Percentiles rank a stretch among this genome's conserved stretches.
Evolutionary conservation across 768 basidiomycete species (phyloP).

Genomic region (Holtermanniella nyarrowii): DNA sequence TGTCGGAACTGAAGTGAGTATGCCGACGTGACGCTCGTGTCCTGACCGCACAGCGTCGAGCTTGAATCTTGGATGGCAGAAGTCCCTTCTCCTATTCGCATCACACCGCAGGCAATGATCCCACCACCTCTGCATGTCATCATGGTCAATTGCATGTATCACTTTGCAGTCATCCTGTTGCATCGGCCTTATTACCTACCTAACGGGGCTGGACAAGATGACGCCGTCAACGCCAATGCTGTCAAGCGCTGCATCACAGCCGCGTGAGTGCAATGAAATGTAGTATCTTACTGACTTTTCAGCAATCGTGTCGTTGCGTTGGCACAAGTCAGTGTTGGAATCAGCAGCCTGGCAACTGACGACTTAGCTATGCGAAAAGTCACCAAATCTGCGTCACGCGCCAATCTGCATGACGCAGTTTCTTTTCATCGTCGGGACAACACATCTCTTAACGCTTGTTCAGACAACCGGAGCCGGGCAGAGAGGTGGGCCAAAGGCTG

Average conservation of each 20-base stretch:
- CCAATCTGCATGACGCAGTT: constrained; percentile 53
- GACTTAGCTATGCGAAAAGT: constrained; percentile 43
- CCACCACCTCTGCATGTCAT: constrained; percentile 43
- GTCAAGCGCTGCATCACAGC: constrained; percentile 1
- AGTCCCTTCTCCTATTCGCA: not conserved
- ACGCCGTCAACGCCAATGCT: constrained; percentile 17
- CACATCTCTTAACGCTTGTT: constrained; percentile 45
- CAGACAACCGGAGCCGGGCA: not conserved
- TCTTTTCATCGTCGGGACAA: constrained; percentile 53
- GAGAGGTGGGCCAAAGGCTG: too few species aligned
- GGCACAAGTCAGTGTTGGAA: not conserved
- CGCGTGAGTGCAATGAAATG: constrained; percentile 2
- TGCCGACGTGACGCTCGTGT: not conserved
- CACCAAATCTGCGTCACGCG: constrained; percentile 53
- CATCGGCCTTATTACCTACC: constrained; percentile 48
- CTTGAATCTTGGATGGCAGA: constrained; percentile 3
- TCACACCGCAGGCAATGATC: not conserved
- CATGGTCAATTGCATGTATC: constrained; percentile 52
- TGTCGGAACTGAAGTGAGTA: constrained; percentile 4
- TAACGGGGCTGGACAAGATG: constrained; percentile 37
- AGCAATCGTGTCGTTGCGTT: not conserved
- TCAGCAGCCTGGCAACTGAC: not conserved
- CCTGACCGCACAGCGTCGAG: not conserved
- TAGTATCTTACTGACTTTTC: not conserved
- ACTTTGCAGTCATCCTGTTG: constrained; percentile 54